Evolutionary conservation across 2,329 filamentous ascomycete species (phyloP), one percentile per base, ranked within the genome.

Genomic region (Fonsecaea pugnacius): DNA sequence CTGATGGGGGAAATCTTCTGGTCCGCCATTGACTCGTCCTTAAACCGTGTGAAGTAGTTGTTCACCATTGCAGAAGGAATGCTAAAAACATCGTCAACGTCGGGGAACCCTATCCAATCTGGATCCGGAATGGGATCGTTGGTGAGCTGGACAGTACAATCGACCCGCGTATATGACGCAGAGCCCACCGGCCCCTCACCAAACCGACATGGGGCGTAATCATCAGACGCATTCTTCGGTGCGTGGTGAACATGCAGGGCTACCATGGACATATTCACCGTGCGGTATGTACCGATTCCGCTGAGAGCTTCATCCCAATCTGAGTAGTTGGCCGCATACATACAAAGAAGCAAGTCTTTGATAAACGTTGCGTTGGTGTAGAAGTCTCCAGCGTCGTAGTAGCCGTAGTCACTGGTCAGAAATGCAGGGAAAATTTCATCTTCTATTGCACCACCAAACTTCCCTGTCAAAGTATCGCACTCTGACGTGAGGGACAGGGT

Each of bases 151-250:
- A 65, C 18, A 12, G 32, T 24, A 51, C 62, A 67, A 14, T 63
- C 60, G 16, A 60, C 55, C 4, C 58, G 54, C 7, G 62, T 59
- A 40, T 64, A 67, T n/a, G 52, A 58, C 8, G 62, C 62, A 18
- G 32, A 27, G 27, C 43, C 51, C n/a, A 52, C 58, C 12, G 58
- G 51, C 10, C 64, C 64, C 21, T 57, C 36, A 36, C 32, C 52
- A 16, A 35, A 61, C 1, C 38, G 33, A 43, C 58, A 64, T 18
- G 40, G 40, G 16, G 27, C 32, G 30, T 40, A 14, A 12, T 27
- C 32, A 27, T 53, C 55, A 58, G 50, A 52, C 4, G n/a, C 35
- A 52, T 64, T 64, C 38, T 56, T 56, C 10, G 24, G 61, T 4
- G 61, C 24, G 24, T 50, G 32, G 18, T 67, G 57, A 30, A 58